phyloP scores from a whole-genome alignment of 1,284 basidiomycete genomes.

The Phellopilus nigrolimitatus region DNA sequence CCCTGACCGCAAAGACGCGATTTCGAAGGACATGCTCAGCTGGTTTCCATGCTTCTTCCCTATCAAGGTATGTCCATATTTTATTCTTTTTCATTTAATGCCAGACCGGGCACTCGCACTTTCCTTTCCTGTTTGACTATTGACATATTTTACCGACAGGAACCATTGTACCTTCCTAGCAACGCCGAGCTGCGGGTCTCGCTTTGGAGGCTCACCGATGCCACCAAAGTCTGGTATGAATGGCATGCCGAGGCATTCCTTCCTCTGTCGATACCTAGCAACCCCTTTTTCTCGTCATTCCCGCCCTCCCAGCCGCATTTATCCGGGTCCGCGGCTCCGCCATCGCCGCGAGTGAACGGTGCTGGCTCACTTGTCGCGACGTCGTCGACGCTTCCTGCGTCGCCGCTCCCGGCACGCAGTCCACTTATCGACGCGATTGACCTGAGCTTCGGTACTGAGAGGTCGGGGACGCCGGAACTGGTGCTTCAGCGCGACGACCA shows the following conservation, averaged over 20 bases:
- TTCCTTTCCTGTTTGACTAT: not conserved
- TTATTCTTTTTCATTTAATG: not conserved
- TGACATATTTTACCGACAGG: constrained; percentile 38
- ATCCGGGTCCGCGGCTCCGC: not conserved
- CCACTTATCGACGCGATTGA: constrained; percentile 61
- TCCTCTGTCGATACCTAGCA: constrained; percentile 37
- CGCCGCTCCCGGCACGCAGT: constrained; percentile 36
- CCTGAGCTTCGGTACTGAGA: constrained; percentile 28
- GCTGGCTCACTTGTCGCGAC: constrained; percentile 28
- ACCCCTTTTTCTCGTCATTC: constrained; percentile 23
- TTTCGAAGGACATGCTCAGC: constrained; percentile 94
- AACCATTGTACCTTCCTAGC: constrained; percentile 90
- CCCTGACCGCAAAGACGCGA: constrained; percentile 76
- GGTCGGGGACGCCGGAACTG: constrained; percentile 18
- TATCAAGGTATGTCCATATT: constrained; percentile 54
- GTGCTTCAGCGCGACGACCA: too few relatives aligned
- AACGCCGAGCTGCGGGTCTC: constrained; percentile 90
- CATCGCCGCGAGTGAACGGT: constrained; percentile 23
- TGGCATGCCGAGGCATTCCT: constrained; percentile 95
- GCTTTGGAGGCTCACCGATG: constrained; percentile 90
- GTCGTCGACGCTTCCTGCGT: constrained; percentile 41
- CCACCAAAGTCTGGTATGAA: constrained; percentile 95
- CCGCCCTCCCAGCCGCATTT: constrained; percentile 8
- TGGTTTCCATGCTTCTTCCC: constrained; percentile 99
- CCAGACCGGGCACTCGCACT: not conserved